These are phyloP conservation scores for Hygrocybe coccinea DNA, from an alignment of 768 basidiomycete genomes.

Conservation along the genomic window DNA sequence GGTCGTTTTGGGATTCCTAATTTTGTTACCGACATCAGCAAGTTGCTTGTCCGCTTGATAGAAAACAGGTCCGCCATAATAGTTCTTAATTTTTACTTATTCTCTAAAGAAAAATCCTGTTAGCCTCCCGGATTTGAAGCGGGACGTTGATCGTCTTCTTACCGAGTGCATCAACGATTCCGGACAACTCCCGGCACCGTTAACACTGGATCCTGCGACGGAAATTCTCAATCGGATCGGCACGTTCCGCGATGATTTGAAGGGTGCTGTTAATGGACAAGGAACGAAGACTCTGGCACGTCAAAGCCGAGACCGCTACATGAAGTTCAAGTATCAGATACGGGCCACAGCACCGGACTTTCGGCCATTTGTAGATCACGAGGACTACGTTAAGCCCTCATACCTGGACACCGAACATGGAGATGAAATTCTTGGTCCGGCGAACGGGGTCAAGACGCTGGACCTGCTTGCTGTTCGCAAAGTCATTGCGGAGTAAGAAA, in stretches of 20 bases:
- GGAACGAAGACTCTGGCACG: slow-evolving; percentile 27
- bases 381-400: not conserved
- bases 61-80: slow-evolving; percentile 42
- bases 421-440: not conserved
- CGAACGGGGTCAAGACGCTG: slow-evolving; percentile 5
- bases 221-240: slow-evolving; percentile 44
- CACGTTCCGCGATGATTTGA: slow-evolving; percentile 36
- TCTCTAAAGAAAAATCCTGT: slow-evolving; percentile 1
- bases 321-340: slow-evolving; percentile 28
- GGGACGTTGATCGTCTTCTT: slow-evolving; percentile 40
- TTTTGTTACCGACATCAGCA: slow-evolving; percentile 50
- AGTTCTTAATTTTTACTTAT: not conserved
- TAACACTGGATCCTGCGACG: slow-evolving; percentile 37
- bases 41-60: slow-evolving; percentile 49
- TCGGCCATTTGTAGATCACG: slow-evolving; percentile 19
- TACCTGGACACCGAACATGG: slow-evolving; percentile 1
- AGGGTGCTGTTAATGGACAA: slow-evolving; percentile 25
- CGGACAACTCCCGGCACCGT: slow-evolving; percentile 35
- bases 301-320: slow-evolving; percentile 26
- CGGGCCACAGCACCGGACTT: slow-evolving; percentile 33
- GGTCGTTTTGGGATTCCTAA: slow-evolving; percentile 52
- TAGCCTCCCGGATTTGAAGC: slow-evolving; percentile 46
- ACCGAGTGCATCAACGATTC: slow-evolving; percentile 30
- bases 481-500: slow-evolving; percentile 27
- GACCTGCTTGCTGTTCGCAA: slow-evolving; percentile 23